A percentile compares a stretch with the other conserved stretches of the same genome.
Conservation (phyloP, 2,329 filamentous ascomycete genomes). For the Nemania bipapillata region DNA sequence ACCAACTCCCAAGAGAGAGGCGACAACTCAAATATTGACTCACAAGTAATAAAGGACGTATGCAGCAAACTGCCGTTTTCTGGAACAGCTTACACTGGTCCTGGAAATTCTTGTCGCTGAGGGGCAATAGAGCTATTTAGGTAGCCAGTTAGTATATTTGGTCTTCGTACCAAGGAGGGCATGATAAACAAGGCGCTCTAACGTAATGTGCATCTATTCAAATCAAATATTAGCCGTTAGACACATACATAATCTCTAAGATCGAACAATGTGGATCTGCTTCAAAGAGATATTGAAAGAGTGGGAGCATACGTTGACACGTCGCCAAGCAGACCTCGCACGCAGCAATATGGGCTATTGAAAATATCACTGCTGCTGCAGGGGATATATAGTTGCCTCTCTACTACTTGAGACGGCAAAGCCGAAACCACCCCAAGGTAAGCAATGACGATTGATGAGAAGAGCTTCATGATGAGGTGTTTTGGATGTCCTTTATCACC, state of each 20-base stretch:
- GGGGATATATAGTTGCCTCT: conserved; percentile 10
- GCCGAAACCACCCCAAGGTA: conserved; percentile 3
- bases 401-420: conserved; percentile 1
- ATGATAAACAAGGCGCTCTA: neutral
- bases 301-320: conserved; percentile 15
- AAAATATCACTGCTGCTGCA: conserved; percentile 10
- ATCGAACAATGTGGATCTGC: neutral
- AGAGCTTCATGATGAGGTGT: conserved; percentile 20
- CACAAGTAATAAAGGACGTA: conserved; percentile 8
- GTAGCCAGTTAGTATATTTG: neutral
- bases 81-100: conserved; percentile 19
- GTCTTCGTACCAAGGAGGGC: neutral
- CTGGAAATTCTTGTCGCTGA: conserved; percentile 19
- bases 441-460: neutral
- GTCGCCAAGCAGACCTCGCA: neutral
- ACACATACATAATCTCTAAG: neutral
- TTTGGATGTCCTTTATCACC: neutral
- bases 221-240: conserved; percentile 1
- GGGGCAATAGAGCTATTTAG: conserved; percentile 13
- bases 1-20: neutral
- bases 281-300: neutral
- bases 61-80: conserved; percentile 24
- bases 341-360: conserved; percentile 14
- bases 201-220: conserved; percentile 18
- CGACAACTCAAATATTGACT: neutral